Percentiles rank a stretch among this genome's conserved stretches.
phyloP scores from a whole-genome alignment of 2,329 filamentous ascomycete genomes.

The Monosporascus sp. region DNA sequence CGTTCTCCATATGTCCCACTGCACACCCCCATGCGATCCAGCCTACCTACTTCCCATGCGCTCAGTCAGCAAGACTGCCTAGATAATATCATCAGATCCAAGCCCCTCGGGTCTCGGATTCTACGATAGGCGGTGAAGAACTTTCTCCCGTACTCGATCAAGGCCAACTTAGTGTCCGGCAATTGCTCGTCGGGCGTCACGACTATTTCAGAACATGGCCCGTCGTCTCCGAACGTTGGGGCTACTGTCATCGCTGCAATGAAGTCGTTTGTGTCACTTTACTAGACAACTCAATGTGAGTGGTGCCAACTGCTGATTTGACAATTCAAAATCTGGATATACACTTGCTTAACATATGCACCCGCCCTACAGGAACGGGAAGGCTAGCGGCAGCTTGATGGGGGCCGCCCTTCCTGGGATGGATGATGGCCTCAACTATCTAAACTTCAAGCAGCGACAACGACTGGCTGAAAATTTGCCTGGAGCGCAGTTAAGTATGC shows the following conservation, averaged over 20 bases:
- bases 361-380: slow-evolving; percentile 19
- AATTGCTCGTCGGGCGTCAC: neutral
- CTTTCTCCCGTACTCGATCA: neutral
- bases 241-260: neutral
- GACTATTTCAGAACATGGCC: neutral
- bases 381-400: slow-evolving; percentile 10
- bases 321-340: slow-evolving; percentile 8
- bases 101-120: slow-evolving; percentile 5
- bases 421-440: slow-evolving; percentile 2
- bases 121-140: slow-evolving; percentile 11
- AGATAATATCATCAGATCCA: slow-evolving; percentile 1
- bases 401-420: slow-evolving; percentile 12
- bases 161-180: too few species aligned
- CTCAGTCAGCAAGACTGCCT: slow-evolving; percentile 1
- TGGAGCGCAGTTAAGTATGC: slow-evolving; percentile 10
- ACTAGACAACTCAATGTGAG: slow-evolving; percentile 1
- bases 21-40: too few species aligned
- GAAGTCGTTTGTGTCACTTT: neutral
- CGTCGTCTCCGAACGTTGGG: neutral
- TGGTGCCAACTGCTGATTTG: slow-evolving; percentile 12
- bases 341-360: slow-evolving; percentile 10
- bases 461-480: slow-evolving; percentile 13
- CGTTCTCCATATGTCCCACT: too few species aligned
- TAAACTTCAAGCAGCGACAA: slow-evolving; percentile 6
- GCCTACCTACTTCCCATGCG: too few species aligned